These are phyloP conservation scores for Dendrobium nobile DNA, from an alignment of 106 monocot species.

Conservation along the genomic window DNA sequence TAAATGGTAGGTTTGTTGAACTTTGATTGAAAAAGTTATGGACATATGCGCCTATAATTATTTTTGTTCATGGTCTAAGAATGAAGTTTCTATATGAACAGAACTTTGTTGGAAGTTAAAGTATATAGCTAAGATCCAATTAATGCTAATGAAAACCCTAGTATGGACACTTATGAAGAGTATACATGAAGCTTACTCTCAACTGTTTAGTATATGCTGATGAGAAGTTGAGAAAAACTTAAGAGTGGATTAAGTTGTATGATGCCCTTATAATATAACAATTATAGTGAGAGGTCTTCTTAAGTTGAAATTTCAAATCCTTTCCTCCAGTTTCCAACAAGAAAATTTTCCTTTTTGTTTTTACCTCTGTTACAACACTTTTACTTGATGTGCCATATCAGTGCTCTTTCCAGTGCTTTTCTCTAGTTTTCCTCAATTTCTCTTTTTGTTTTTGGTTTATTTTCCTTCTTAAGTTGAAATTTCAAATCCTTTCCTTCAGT, in stretches of 20 bases:
- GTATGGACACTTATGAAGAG: background rate
- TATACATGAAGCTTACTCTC: background rate
- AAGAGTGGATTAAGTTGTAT: background rate
- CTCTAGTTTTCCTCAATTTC: background rate
- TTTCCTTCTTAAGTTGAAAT: background rate
- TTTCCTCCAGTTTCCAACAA: background rate
- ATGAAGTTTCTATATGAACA: background rate
- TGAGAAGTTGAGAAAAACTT: conserved; percentile 2
- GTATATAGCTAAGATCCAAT: background rate
- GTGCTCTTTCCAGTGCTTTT: background rate
- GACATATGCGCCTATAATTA: background rate
- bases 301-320: background rate
- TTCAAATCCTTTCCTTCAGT: background rate
- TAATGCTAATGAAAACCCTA: background rate
- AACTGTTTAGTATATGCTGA: background rate
- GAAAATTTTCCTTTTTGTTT: background rate
- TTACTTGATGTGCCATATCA: background rate
- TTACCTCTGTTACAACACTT: background rate
- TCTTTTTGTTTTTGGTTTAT: background rate
- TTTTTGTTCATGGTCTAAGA: background rate
- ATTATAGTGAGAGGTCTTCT: background rate
- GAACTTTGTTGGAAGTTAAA: background rate
- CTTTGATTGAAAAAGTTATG: background rate
- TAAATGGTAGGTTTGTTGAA: background rate
- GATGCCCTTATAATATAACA: background rate